A percentile compares a stretch with the other conserved stretches of the same genome.
phyloP scores from a whole-genome alignment of 352 stramenopile species.

The Phytophthora uliginosa region DNA sequence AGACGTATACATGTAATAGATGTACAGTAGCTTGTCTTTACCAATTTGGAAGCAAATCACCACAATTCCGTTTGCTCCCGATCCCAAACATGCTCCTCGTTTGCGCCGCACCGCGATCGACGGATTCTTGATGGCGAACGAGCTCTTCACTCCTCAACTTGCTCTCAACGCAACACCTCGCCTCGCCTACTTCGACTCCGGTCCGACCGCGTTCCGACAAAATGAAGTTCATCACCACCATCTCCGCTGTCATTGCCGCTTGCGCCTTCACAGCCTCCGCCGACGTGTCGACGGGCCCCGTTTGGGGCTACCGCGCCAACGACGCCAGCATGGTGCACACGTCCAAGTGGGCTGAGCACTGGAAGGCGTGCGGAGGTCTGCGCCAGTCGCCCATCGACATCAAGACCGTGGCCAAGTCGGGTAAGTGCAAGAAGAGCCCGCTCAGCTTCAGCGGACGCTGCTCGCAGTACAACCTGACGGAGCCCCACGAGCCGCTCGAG shows the following conservation, averaged over 20 bases:
- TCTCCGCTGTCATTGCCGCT: slow-evolving; percentile 11
- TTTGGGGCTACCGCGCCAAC: slow-evolving; percentile 36
- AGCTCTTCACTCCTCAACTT: slow-evolving; percentile 14
- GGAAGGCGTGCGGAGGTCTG: slow-evolving; percentile 26
- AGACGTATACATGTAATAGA: no score
- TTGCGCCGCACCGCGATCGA: slow-evolving; percentile 5
- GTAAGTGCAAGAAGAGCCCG: neutral
- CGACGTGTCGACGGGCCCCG: neutral
- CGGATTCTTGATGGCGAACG: neutral
- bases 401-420: neutral
- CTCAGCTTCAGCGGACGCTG: slow-evolving; percentile 19
- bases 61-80: slow-evolving; percentile 20
- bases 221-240: slow-evolving; percentile 22
- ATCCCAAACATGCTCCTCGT: slow-evolving; percentile 25
- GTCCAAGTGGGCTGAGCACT: slow-evolving; percentile 29
- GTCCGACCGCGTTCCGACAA: neutral
- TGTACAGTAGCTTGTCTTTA: slow-evolving; percentile 9
- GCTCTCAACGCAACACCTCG: slow-evolving; percentile 7
- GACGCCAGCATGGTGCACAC: slow-evolving; percentile 26
- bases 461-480: slow-evolving; percentile 29
- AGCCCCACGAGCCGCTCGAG: slow-evolving; percentile 36
- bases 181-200: neutral
- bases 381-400: slow-evolving; percentile 51
- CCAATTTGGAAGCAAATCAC: slow-evolving; percentile 2
- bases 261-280: slow-evolving; percentile 15